phyloP scores from a whole-genome alignment of 139 green algal genomes.

The Chlamydomonas incerta region DNA sequence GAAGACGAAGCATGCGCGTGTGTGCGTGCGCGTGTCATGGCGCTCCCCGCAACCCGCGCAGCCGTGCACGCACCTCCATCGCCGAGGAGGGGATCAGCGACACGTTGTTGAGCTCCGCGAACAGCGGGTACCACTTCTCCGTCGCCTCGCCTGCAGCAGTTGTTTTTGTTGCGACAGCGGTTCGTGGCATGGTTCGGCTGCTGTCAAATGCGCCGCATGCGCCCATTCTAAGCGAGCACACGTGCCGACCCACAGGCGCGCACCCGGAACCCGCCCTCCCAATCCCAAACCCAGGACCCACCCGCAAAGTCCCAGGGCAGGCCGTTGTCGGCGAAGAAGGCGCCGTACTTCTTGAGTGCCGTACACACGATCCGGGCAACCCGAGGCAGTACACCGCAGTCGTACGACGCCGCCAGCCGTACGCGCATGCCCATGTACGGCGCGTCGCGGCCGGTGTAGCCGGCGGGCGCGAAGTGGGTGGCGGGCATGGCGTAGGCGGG shows the following conservation, averaged over 20 bases:
- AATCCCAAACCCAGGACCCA: no score
- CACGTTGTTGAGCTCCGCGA: constrained; percentile 1
- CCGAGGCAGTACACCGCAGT: not conserved
- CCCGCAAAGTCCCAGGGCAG: constrained; percentile 46
- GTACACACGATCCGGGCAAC: constrained; percentile 34
- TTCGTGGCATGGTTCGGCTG: no score
- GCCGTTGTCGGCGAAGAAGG: constrained; percentile 59
- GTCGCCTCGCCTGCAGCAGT: constrained; percentile 25
- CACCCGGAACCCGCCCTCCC: no score
- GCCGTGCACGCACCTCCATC: not conserved
- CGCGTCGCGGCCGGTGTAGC: constrained; percentile 3
- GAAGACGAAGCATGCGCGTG: no score
- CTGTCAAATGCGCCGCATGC: no score
- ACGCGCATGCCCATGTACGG: constrained; percentile 56
- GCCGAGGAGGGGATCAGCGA: not conserved
- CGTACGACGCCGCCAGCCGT: constrained; percentile 35
- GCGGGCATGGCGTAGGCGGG: constrained; percentile 44
- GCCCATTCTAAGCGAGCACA: no score
- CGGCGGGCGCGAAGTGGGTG: constrained; percentile 20
- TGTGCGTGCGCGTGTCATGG: no score
- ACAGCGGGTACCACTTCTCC: not conserved
- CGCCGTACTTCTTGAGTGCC: constrained; percentile 50
- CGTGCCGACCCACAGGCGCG: no score
- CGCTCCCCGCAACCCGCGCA: no score
- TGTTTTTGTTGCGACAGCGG: no score